phyloP scores from a whole-genome alignment of 768 basidiomycete genomes.

The Dentipellis sp. region DNA sequence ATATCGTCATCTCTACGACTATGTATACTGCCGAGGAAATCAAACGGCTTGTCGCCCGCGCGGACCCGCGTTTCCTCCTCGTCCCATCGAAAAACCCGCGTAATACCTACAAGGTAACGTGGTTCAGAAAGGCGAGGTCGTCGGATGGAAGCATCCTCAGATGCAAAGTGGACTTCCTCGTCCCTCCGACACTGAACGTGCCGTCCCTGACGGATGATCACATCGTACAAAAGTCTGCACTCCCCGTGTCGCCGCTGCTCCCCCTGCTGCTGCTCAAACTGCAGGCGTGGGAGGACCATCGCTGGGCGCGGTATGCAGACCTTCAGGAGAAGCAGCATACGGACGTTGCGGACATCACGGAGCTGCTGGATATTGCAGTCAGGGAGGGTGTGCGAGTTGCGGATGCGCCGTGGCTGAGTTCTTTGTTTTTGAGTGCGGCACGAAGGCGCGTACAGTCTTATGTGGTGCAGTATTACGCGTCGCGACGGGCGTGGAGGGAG shows the following conservation, averaged over 20 bases:
- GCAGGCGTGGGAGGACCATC: constrained; percentile 23
- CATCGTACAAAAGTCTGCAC: constrained; percentile 3
- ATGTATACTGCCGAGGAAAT: constrained; percentile 27
- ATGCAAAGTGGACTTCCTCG: constrained; percentile 26
- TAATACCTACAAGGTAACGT: constrained; percentile 34
- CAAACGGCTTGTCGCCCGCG: constrained; percentile 26
- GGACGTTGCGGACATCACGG: constrained; percentile 33
- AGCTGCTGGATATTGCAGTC: constrained; percentile 22
- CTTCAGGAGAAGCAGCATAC: constrained; percentile 28
- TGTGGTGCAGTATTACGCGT: too few species aligned
- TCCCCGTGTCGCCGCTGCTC: constrained; percentile 23
- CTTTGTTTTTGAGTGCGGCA: too few species aligned
- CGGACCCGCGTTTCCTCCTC: constrained; percentile 28
- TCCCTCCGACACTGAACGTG: constrained; percentile 21
- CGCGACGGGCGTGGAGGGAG: too few species aligned
- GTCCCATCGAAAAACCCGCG: constrained; percentile 26
- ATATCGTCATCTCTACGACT: constrained; percentile 33
- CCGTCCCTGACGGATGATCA: constrained; percentile 14
- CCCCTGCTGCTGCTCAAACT: constrained; percentile 24
- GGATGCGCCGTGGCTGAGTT: too few species aligned
- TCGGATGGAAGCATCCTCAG: neutral
- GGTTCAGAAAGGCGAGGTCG: constrained; percentile 18
- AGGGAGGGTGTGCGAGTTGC: too few species aligned
- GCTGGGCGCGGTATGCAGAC: constrained; percentile 21
- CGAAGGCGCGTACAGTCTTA: too few species aligned